A percentile compares a stretch with the other conserved stretches of the same genome.
These are phyloP conservation scores for Buddleja alternifolia DNA, from an alignment of 257 asterid species.

Conservation along the genomic window DNA sequence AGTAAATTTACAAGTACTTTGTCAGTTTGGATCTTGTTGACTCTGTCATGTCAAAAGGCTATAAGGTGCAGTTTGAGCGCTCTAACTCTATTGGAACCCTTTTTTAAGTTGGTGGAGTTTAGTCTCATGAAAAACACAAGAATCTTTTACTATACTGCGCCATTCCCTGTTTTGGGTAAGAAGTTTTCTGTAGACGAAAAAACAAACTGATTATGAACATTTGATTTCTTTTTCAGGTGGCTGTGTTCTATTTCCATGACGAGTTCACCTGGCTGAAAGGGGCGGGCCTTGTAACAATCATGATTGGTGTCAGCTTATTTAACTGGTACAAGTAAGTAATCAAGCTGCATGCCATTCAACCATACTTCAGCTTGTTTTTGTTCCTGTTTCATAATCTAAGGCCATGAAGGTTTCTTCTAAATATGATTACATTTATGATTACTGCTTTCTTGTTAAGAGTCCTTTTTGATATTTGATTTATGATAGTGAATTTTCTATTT, in stretches of 20 bases:
- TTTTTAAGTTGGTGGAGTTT: slow-evolving; percentile 1
- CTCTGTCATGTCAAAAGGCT: background rate
- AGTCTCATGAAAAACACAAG: slow-evolving; percentile 13
- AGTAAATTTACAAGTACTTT: background rate
- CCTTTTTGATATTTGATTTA: background rate
- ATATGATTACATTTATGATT: slow-evolving; percentile 6
- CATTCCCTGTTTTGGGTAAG: background rate
- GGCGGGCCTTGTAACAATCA: slow-evolving; percentile 72
- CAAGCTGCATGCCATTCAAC: slow-evolving; percentile 22
- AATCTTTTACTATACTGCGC: background rate
- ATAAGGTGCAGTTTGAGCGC: background rate
- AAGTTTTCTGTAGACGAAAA: background rate
- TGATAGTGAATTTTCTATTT: background rate
- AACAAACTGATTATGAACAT: slow-evolving; percentile 24
- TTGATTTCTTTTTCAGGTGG: slow-evolving; percentile 62
- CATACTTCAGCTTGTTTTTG: slow-evolving; percentile 7
- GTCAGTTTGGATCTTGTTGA: background rate
- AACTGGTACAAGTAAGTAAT: slow-evolving; percentile 99
- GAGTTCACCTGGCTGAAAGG: slow-evolving; percentile 91
- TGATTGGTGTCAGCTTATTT: slow-evolving; percentile 90
- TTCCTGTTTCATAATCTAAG: background rate
- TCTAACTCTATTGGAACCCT: background rate
- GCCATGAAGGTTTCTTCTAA: background rate
- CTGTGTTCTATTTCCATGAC: slow-evolving; percentile 94
- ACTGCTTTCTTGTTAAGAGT: slow-evolving; percentile 7